These are phyloP conservation scores for Yamadazyma tumulicola DNA, from an alignment of 805 yeast genomes.

Conservation along the genomic window DNA sequence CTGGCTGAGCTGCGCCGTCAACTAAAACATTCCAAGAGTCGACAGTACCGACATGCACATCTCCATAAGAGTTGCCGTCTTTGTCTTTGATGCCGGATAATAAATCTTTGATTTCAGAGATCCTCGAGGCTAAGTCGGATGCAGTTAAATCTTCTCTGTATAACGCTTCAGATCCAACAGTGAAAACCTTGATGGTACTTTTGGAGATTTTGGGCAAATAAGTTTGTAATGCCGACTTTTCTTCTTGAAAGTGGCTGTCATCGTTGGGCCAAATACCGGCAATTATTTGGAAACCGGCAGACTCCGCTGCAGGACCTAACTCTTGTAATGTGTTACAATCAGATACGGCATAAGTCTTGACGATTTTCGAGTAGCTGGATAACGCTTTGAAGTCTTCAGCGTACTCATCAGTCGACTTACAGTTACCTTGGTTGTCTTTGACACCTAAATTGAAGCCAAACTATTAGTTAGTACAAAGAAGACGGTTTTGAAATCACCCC, in stretches of 20 bases:
- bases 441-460: constrained; percentile 89
- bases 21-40: constrained; percentile 95
- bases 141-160: constrained; percentile 88
- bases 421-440: constrained; percentile 65
- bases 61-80: constrained; percentile 72
- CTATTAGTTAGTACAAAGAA: constrained; percentile 19
- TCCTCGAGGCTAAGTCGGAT: constrained; percentile 62
- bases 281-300: constrained; percentile 69
- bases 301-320: constrained; percentile 84
- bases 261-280: constrained; percentile 95
- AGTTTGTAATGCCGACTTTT: constrained; percentile 63
- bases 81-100: constrained; percentile 66
- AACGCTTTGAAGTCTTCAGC: constrained; percentile 61
- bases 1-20: constrained; percentile 68
- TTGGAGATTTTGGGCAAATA: constrained; percentile 74
- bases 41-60: constrained; percentile 82
- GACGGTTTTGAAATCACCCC: too few relatives aligned
- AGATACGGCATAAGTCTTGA: constrained; percentile 89
- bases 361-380: constrained; percentile 54
- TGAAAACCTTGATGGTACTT: constrained; percentile 66
- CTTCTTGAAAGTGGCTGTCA: constrained; percentile 69
- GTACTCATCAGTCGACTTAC: constrained; percentile 74
- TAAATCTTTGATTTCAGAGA: constrained; percentile 57
- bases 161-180: constrained; percentile 94
- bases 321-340: constrained; percentile 86